Base-by-base conservation (phyloP, 1,139 yeast genomes). In the Spathaspora sp. region DNA sequence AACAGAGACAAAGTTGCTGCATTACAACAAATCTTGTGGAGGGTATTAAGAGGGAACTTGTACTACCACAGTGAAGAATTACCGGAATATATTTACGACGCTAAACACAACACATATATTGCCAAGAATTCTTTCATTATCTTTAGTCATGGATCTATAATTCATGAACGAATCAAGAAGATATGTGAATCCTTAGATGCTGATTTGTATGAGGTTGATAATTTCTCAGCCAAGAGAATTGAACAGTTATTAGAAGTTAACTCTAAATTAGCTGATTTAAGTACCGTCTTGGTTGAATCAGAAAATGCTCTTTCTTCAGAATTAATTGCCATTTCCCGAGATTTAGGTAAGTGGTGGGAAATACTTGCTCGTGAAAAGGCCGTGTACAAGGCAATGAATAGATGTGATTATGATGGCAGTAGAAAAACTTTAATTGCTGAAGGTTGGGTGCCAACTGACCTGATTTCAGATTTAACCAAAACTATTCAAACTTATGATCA, bases 11-110 rank as follows among this genome's bases (percentile, higher is more conserved):
- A 87, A 60, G 82, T 86, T 44, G 72, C 75, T 42, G 76, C 87
- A 3, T 72, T 93, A 55, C 96, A 90, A 63, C 88, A 89, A 57
- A 89, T 95, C 46, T 74, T 95, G 53, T 93, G 98, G 98, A 81
- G 99, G 68, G 84, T 84, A 2, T 76, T 93, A 56, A 83, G 97
- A 65, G 97, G 99, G 63, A 91, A 91, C 64, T 72, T 93, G 59
- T 87, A 78, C 63, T 83, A 89, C 66, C 82, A 81, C 55, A 81
- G 84, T 54, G 79, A 82, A 48, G 90, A 86, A 53, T 75, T 90
- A 51, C 70, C 75, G 2, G 86, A 84, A 55, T 54, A 56, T 42
- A 56, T 73, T 15, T 74, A 64, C 50, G 78, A 73, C 51, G 61
- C 68, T 20, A 68, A 72, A 52, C 47, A 68, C 18, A 64, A 65